Base-by-base conservation (phyloP, 495 filamentous ascomycete genomes). In the Margaritispora aquatica region DNA sequence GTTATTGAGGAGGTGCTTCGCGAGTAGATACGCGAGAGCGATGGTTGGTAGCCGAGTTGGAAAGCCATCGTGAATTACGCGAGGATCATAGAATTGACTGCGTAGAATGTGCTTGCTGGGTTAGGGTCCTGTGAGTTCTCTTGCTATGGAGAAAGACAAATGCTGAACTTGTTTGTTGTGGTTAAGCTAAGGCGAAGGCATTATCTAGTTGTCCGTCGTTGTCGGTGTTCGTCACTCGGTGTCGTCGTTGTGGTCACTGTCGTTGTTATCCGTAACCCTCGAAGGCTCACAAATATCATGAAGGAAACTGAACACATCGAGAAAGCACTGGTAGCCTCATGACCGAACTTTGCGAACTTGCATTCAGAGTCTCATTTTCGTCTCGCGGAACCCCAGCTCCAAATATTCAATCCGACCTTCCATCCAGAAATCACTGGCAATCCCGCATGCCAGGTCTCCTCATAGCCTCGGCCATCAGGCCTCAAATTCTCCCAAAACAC, bases 401-500 rank as follows among this genome's bases (percentile, higher is more conserved):
- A 68, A 36, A 68, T 75, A 67, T 78, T 79, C 65, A 80, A 61
- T 13, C 77, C 77, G 56, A 77, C 68, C 63, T 80, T 80, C 22
- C 57, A 69, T 15, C 77, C 77, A 23, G 64, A 65, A 55, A 54
- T 41, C 8, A 80, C 75, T 23, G 75, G 75, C 58, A 80, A 50
- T 19, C 74, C 76, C 20, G 76, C 74, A 70, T 80, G 77, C 57
- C 72, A 72, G 17, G 68, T 75, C 63, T 79, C 71, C 57, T 71
- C 64, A 65, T 74, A 78, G 3, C 69, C 72, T 23, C 53, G 69
- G 24, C 76, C 74, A 63, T 78, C 74, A 0, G 63, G 34, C 54
- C 68, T 60, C 26, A 80, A 64, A 63, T 77, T 78, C 60, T 72
- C 71, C 77, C 76, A 80, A 61, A 72, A 80, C 3, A 80, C 66